Evolutionary conservation across 1,284 basidiomycete genomes (phyloP).

Genomic region (Fomitopsis pinicola): DNA sequence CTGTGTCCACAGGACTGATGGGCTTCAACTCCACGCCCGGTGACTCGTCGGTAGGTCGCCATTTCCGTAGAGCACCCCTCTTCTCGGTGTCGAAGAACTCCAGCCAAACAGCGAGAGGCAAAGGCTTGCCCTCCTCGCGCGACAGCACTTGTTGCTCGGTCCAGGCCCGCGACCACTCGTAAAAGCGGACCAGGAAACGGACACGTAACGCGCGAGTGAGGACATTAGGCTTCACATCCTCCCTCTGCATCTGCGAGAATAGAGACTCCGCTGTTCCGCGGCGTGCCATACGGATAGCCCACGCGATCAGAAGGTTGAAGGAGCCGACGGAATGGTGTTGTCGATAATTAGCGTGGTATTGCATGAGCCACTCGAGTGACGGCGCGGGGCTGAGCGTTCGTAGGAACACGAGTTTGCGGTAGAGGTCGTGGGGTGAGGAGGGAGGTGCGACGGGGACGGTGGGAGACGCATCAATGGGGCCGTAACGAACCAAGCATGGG

Average conservation of each 20-base stretch:
- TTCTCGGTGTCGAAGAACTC: constrained; percentile 24
- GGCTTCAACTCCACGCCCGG: constrained; percentile 1
- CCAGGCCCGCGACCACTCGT: constrained; percentile 31
- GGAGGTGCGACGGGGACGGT: not conserved
- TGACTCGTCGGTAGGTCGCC: not conserved
- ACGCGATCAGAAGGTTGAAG: constrained; percentile 30
- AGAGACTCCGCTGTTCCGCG: constrained; percentile 25
- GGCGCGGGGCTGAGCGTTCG: constrained; percentile 19
- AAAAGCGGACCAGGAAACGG: constrained; percentile 30
- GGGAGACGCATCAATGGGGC: not conserved
- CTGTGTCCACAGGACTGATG: constrained; percentile 3
- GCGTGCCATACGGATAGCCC: constrained; percentile 28
- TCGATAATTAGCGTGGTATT: constrained; percentile 16
- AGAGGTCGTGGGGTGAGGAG: constrained; percentile 27
- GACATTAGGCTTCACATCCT: constrained; percentile 22
- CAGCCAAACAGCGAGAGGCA: constrained; percentile 27
- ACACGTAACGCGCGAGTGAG: constrained; percentile 29
- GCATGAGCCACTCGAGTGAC: constrained; percentile 11
- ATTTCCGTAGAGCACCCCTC: constrained; percentile 10
- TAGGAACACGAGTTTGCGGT: constrained; percentile 42
- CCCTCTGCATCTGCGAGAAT: constrained; percentile 26
- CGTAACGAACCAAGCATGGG: not conserved
- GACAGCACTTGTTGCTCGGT: constrained; percentile 13
- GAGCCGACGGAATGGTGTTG: constrained; percentile 25
- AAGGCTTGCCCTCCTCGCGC: constrained; percentile 4